Evolutionary conservation across 2,329 filamentous ascomycete genomes (phyloP), one percentile per base, ranked within the genome.

Genomic region (Raffaelea arxii): DNA sequence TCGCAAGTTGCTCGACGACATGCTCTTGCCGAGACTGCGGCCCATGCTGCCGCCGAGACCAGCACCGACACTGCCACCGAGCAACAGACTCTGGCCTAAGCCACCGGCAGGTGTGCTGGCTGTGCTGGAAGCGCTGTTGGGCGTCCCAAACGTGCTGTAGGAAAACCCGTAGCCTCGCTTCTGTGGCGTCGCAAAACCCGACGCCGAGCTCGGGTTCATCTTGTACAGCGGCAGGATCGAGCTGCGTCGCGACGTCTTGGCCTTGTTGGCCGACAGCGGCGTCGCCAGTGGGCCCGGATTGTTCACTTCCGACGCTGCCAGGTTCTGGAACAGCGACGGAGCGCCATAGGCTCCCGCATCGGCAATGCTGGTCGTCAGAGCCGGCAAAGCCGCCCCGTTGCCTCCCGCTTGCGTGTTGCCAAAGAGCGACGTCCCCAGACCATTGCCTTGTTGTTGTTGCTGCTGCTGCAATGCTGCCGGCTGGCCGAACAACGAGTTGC

Each of bases 251-350:
- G 82, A 74, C 9, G 53, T 54, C 66, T 88, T 91, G 32, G 70
- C 68, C 63, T 80, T 82, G 56, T 79, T 82, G 53, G 81, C 83
- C 9, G 82, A 84, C 12, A 97, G 73, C 0, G 94, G 92, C 1
- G 91, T 97, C 9, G 91, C 92, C 53, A 98, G 74, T 3, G 94
- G 92, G 2, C 92, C 92, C 3, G 89, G 86, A 57, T 89, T 89
- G 62, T 63, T 74, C 46, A 70, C 67, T 67, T 66, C 86, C 66
- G 59, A 80, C 60, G 60, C 74, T 54, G 72, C 72, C 16, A 96
- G 69, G 45, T 82, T 84, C 25, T 82, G 78, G 64, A 97, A 97
- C 19, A 98, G 75, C 2, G 88, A 87, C 40, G 86, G 79, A 45
- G 86, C 89, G 36, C 92, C 92, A 59, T 94, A 98, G 0, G 94